Evolutionary conservation across 306 rosid species (phyloP), one percentile per base, ranked within the genome.

Genomic region (Glycine soja): DNA sequence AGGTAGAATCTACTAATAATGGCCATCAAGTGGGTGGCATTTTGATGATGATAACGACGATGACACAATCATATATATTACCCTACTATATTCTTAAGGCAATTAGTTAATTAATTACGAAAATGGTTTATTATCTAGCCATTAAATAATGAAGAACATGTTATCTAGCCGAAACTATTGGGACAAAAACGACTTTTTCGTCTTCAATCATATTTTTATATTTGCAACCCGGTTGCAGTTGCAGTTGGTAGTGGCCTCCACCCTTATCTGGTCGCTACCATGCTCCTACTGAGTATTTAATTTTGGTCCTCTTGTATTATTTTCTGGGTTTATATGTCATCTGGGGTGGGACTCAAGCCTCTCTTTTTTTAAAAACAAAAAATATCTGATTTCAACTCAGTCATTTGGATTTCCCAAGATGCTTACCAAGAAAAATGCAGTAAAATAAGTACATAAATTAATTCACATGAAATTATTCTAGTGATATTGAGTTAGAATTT

Each of bases 1-100:
- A 58, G 86, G 80, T 81, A 81, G 83, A 77, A 81, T 85, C 78
- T 81, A 58, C 78, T 54, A 43, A 82, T 47, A 70, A 77, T 43
- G 88, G 71, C 45, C 59, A 61, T 70, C 64, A 70, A 70, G 86
- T 70, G 82, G 86, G 81, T 61, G 57, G 36, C 79, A 69, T 53
- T 85, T 81, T 12, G 66, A 77, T 48, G 83, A 54, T 50, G 54
- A 24, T 47, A 15, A 65, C 9, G 76, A 82, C 47, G 38, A 53
- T 77, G 82, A 78, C 75, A 61, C 48, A 40, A 80, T 68, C 18
- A 68, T 79, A 74, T 24, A 24, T 24, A 24, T 24, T 24, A 24
- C 30, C 1, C 30, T 24, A 24, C 30, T 24, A 24, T 24, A 24
- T 24, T 24, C 30, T 24, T 24, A 24, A 24, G 1, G 30, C 30